Evolutionary conservation across 2,329 filamentous ascomycete species (phyloP).

Genomic region (Cytospora leucostoma): DNA sequence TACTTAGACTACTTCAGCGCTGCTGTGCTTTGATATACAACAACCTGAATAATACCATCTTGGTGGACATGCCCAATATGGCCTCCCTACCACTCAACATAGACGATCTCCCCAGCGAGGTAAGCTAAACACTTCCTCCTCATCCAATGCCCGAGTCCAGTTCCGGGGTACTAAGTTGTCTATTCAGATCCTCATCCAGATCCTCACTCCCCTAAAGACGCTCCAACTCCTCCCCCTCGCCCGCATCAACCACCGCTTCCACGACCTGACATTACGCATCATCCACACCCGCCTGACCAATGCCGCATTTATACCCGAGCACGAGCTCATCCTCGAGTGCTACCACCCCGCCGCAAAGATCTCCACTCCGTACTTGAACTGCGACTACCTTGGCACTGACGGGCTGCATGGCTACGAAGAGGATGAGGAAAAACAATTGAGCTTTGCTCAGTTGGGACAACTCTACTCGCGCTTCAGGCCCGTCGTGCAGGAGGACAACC

Average conservation of each 20-base stretch:
- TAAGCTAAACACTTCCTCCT: not conserved
- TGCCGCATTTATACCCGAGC: conserved; percentile 58
- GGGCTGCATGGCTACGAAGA: conserved; percentile 49
- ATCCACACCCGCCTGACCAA: conserved; percentile 38
- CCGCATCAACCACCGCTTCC: conserved; percentile 36
- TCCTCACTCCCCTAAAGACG: conserved; percentile 36
- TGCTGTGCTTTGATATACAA: conserved; percentile 14
- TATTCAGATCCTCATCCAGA: conserved; percentile 37
- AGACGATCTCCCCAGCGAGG: conserved; percentile 28
- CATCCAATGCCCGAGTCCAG: not conserved
- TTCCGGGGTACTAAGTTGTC: conserved; percentile 7
- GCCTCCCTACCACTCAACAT: conserved; percentile 21
- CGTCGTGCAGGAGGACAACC: conserved; percentile 55
- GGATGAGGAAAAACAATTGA: conserved; percentile 28
- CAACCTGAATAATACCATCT: conserved; percentile 6
- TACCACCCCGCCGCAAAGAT: conserved; percentile 72
- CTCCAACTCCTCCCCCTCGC: conserved; percentile 33
- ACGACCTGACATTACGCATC: conserved; percentile 34
- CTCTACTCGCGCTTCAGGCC: conserved; percentile 75
- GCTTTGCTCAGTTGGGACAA: conserved; percentile 46
- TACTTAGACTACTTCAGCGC: conserved; percentile 3
- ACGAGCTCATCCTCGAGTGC: conserved; percentile 75
- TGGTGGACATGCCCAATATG: conserved; percentile 22
- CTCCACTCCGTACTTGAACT: conserved; percentile 67
- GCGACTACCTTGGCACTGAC: conserved; percentile 66